Conservation (phyloP, 2,329 filamentous ascomycete species). For the Calonectria hawksworthii region DNA sequence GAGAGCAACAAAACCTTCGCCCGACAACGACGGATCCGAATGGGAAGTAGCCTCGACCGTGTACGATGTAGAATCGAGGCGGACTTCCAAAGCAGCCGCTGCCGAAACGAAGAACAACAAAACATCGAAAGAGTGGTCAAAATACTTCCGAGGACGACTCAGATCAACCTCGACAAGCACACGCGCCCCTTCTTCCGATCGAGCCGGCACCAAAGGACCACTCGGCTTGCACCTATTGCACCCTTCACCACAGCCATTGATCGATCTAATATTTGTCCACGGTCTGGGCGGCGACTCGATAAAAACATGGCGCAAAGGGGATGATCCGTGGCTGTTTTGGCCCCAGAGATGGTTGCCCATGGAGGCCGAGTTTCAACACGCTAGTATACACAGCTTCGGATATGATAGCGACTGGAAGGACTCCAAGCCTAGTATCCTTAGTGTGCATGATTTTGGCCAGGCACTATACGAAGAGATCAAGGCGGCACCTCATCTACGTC, state of each 20-base stretch:
- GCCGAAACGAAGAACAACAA: not conserved
- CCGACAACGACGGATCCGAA: not conserved
- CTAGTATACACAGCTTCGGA: conserved; percentile 49
- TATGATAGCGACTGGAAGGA: conserved; percentile 49
- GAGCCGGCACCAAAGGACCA: conserved; percentile 32
- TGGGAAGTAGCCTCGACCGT: not conserved
- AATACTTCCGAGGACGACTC: not conserved
- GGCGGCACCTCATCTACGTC: conserved; percentile 28
- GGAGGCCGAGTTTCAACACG: conserved; percentile 47
- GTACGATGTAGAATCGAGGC: not conserved
- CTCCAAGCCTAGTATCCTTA: conserved; percentile 35
- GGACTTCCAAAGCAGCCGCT: not conserved
- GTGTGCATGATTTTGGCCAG: conserved; percentile 50
- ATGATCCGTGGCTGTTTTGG: conserved; percentile 53
- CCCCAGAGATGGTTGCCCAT: conserved; percentile 55
- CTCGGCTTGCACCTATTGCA: conserved; percentile 46
- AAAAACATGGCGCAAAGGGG: conserved; percentile 56
- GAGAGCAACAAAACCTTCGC: not conserved
- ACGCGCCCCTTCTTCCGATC: not conserved
- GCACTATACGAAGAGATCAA: conserved; percentile 47
- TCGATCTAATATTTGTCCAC: conserved; percentile 59
- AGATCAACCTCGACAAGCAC: not conserved
- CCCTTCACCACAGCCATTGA: conserved; percentile 45
- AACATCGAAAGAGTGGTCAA: not conserved
- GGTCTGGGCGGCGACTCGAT: conserved; percentile 56